Evolutionary conservation across 2,329 filamentous ascomycete genomes (phyloP).

Genomic region (Aspergillus pseudotamarii): DNA sequence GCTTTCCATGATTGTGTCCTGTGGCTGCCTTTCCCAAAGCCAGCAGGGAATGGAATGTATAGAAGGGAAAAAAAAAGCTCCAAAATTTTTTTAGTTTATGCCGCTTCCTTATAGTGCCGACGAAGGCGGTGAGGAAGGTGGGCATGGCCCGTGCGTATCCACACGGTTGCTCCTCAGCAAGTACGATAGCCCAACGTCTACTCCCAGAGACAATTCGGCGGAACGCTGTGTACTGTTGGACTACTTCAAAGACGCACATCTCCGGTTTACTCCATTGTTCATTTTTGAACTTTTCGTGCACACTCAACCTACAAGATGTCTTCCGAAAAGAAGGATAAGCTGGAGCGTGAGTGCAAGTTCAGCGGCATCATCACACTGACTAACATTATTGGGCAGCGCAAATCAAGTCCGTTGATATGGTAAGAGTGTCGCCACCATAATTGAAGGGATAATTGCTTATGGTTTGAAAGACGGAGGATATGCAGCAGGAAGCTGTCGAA

Average conservation of each 20-base stretch:
- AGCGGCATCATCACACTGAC: not conserved
- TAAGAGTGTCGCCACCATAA: conserved; percentile 49
- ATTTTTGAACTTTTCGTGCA: not conserved
- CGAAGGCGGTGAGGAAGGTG: conserved; percentile 37
- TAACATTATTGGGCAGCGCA: conserved; percentile 65
- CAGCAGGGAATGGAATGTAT: conserved; percentile 17
- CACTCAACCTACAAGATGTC: conserved; percentile 36
- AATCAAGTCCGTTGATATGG: conserved; percentile 99
- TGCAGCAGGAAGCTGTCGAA: conserved; percentile 95
- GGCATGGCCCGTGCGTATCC: conserved; percentile 29
- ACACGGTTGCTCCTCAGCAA: conserved; percentile 14
- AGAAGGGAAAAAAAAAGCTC: conserved; percentile 18
- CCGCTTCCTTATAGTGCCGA: conserved; percentile 26
- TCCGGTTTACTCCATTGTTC: not conserved
- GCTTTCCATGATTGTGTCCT: conserved; percentile 63
- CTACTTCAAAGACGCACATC: not conserved
- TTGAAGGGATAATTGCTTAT: conserved; percentile 19
- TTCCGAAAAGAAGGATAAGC: conserved; percentile 68
- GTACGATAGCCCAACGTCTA: not conserved
- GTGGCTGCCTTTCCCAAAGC: conserved; percentile 20
- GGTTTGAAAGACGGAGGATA: conserved; percentile 79
- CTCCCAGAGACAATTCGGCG: not conserved
- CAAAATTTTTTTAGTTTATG: conserved; percentile 31
- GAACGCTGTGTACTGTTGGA: not conserved
- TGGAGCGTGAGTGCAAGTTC: conserved; percentile 64